Evolutionary conservation across 352 stramenopile genomes (phyloP), one percentile per base, ranked within the genome.

Genomic region (Pythium vanterpoolii): DNA sequence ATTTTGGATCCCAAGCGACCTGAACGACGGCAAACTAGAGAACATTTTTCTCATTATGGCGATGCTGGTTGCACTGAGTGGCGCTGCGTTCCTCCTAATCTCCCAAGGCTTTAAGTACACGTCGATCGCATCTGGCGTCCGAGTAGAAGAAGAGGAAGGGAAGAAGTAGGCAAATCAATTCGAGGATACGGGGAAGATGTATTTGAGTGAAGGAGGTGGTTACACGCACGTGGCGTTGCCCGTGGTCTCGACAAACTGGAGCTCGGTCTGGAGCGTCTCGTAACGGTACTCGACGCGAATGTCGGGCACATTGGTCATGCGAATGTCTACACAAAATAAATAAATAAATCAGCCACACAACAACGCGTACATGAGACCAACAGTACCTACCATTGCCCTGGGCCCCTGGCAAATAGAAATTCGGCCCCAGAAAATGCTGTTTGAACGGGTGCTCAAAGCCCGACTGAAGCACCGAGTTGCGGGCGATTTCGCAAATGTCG

Each of bases 361-460:
- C 19, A 46, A 19, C 34, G 24, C 8, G 30, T 28, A 42, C 5
- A 38, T 62, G 5, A 26, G 30, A 42, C 38, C 10, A 2, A 16
- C 30, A 36, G 9, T 18, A 73, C 80, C 51, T 42, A 93, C 83
- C 83, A 66, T 94, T 94, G 70, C 84, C 84, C 10, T 82, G 71
- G 4, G 84, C 79, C 10, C 82, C 81, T 13, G 79, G 73, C 7
- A 89, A 56, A 23, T 73, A 72, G 68, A 98, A 99, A 67, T 96
- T 83, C 42, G 88, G 85, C 21, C 97, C 97, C 30, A 99, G 75
- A 71, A 97, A 99, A 74, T 99, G 91, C 58, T 93, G 64, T 82
- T 99, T 99, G 69, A 98, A 98, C 36, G 96, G 81, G 64, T 98
- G 83, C 68, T 99, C 96, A 69, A 99, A 99, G 31, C 97, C 97